Conservation (phyloP, 2,329 filamentous ascomycete genomes). For the Aspergillus sp. region DNA sequence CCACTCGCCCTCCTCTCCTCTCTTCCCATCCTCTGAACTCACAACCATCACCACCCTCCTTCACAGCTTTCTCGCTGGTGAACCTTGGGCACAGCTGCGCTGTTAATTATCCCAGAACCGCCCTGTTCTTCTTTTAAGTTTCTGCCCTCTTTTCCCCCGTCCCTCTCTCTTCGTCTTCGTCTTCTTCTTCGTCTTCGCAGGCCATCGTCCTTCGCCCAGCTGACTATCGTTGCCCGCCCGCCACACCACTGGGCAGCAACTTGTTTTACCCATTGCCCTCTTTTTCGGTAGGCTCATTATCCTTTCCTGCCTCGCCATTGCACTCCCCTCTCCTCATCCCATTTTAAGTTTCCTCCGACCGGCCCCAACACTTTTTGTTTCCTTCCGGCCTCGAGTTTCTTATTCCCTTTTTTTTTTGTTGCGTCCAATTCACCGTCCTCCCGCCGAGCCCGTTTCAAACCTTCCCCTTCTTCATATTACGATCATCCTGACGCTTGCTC, state of each 20-base stretch:
- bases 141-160: not conserved
- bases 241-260: conserved; percentile 8
- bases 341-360: conserved; percentile 24
- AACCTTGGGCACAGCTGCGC: conserved; percentile 7
- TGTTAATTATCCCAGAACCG: conserved; percentile 12
- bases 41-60: not conserved
- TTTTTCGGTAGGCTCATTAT: conserved; percentile 1
- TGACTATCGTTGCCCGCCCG: not conserved
- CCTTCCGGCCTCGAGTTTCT: not conserved
- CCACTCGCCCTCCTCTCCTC: not conserved
- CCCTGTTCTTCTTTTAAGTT: conserved; percentile 6
- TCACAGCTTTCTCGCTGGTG: conserved; percentile 14
- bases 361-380: conserved; percentile 8
- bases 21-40: not conserved
- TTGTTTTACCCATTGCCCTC: not conserved
- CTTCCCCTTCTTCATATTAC: conserved; percentile 11
- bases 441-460: conserved; percentile 10
- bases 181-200: conserved; percentile 26
- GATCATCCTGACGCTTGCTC: conserved; percentile 13
- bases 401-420: not conserved
- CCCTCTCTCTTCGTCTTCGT: conserved; percentile 1
- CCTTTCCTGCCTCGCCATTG: not conserved
- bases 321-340: conserved; percentile 13
- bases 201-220: not conserved
- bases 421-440: conserved; percentile 3